Conservation (phyloP, 306 rosid species). For the Glycine tomentella region DNA sequence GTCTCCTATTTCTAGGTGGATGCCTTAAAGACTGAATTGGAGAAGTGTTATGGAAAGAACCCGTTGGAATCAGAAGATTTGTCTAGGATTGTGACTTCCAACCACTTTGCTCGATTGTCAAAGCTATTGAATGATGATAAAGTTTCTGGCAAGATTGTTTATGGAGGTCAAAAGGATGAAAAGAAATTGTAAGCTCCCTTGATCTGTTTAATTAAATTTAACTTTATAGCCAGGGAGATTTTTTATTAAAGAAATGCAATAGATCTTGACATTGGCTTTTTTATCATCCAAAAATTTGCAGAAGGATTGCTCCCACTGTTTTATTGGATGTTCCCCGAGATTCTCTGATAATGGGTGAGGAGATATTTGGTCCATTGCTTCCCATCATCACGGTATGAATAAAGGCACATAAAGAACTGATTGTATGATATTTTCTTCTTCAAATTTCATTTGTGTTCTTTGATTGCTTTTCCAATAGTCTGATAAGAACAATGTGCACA, state of each 20-base stretch:
- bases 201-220: background rate
- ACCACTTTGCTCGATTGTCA: constrained; percentile 82
- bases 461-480: background rate
- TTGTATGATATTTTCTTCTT: background rate
- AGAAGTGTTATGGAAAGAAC: constrained; percentile 71
- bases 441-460: constrained; percentile 11
- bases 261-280: constrained; percentile 30
- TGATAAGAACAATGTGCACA: constrained; percentile 7
- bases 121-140: constrained; percentile 83
- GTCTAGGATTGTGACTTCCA: constrained; percentile 81
- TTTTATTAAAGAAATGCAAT: constrained; percentile 4
- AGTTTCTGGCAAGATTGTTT: constrained; percentile 80
- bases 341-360: constrained; percentile 82
- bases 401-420: constrained; percentile 16
- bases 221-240: background rate
- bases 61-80: constrained; percentile 83
- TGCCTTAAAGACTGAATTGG: constrained; percentile 74
- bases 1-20: constrained; percentile 67
- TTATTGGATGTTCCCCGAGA: constrained; percentile 82
- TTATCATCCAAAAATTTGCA: constrained; percentile 38
- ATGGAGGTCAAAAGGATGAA: constrained; percentile 85
- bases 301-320: constrained; percentile 90
- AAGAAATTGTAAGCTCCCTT: constrained; percentile 68
- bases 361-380: constrained; percentile 94
- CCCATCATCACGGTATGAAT: constrained; percentile 79